These are phyloP conservation scores for Prillingera fragicola DNA, from an alignment of 1,284 basidiomycete genomes.

Conservation along the genomic window DNA sequence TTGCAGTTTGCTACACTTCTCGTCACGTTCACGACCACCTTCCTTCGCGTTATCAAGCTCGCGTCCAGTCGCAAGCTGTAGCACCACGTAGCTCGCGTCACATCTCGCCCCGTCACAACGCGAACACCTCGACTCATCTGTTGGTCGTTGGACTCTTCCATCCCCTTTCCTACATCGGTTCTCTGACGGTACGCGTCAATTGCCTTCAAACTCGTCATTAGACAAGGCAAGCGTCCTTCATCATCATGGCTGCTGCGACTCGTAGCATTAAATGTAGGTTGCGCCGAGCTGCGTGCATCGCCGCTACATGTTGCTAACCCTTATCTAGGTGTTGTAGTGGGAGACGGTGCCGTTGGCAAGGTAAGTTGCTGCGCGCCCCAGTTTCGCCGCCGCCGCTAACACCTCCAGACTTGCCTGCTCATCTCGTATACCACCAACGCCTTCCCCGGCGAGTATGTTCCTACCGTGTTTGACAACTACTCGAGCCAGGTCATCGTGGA, in stretches of 20 bases:
- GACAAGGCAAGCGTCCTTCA: too few relatives aligned
- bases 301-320: slow-evolving; percentile 3
- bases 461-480: slow-evolving; percentile 60
- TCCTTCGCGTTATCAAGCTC: neutral
- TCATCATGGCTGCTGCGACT: slow-evolving; percentile 23
- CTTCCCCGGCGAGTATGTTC: slow-evolving; percentile 87
- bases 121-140: neutral
- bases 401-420: slow-evolving; percentile 80
- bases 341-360: slow-evolving; percentile 99
- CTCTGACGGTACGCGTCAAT: too few relatives aligned
- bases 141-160: neutral
- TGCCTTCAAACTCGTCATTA: too few relatives aligned
- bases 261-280: slow-evolving; percentile 32
- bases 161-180: too few relatives aligned
- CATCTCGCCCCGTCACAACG: neutral
- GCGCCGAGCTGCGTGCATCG: neutral
- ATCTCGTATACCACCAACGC: slow-evolving; percentile 96
- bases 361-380: slow-evolving; percentile 51
- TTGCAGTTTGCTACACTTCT: too few relatives aligned
- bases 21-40: too few relatives aligned
- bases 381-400: neutral
- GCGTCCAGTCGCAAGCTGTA: neutral
- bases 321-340: slow-evolving; percentile 72
- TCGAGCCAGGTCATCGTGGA: slow-evolving; percentile 84
- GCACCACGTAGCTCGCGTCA: neutral